Evolutionary conservation across 495 filamentous ascomycete species (phyloP).

Genomic region (Aspergillus coremiiformis): DNA sequence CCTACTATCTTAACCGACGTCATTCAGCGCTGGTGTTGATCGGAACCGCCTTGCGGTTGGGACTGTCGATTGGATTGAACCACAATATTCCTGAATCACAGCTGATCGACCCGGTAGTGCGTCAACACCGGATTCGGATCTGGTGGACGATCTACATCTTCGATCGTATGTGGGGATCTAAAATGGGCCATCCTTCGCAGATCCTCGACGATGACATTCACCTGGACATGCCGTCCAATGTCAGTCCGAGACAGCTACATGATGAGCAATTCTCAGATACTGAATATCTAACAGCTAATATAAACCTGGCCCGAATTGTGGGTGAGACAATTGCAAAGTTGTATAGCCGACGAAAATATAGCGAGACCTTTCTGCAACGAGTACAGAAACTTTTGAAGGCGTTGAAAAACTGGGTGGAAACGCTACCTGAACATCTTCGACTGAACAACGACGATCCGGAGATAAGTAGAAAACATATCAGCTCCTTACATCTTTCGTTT

Average conservation of each 20-base stretch:
- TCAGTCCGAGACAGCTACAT: conserved; percentile 27
- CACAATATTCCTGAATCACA: conserved; percentile 43
- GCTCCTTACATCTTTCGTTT: conserved; percentile 37
- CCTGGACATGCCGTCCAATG: conserved; percentile 35
- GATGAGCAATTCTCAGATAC: conserved; percentile 37
- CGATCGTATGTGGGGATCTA: conserved; percentile 42
- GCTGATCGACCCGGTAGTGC: conserved; percentile 35
- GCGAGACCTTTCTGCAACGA: conserved; percentile 37
- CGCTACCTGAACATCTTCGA: conserved; percentile 33
- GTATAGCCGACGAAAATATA: conserved; percentile 39
- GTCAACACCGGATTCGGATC: conserved; percentile 39
- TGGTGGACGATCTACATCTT: conserved; percentile 46
- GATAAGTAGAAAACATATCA: conserved; percentile 31
- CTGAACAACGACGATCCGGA: conserved; percentile 35
- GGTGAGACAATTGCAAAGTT: conserved; percentile 37
- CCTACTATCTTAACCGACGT: conserved; percentile 39
- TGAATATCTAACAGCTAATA: conserved; percentile 35
- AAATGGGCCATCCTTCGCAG: conserved; percentile 39
- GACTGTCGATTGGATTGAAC: conserved; percentile 38
- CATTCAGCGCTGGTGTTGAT: conserved; percentile 37
- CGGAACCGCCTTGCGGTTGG: conserved; percentile 37
- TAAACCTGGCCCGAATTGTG: conserved; percentile 35
- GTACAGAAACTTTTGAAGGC: conserved; percentile 39
- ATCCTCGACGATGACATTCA: conserved; percentile 43
- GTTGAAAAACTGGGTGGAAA: conserved; percentile 40